Percentiles rank a stretch among this genome's conserved stretches.
phyloP scores from a whole-genome alignment of 805 yeast genomes.

The Metschnikowia henanensis region DNA sequence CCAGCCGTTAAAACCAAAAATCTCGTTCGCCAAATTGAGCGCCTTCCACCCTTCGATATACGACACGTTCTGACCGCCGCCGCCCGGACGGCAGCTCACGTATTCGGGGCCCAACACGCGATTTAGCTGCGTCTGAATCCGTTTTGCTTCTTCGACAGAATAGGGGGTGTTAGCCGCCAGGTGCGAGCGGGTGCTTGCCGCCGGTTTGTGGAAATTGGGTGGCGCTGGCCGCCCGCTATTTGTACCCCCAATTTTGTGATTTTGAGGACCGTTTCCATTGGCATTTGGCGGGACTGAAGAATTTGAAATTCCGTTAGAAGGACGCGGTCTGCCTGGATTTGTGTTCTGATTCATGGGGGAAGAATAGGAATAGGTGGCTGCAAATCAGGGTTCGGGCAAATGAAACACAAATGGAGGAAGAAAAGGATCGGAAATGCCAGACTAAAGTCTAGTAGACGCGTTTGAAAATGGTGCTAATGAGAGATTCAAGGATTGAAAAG shows the following conservation, averaged over 20 bases:
- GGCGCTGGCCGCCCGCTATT: conserved; percentile 2
- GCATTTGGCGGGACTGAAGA: not conserved
- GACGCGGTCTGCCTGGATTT: conserved; percentile 1
- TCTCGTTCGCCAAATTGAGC: conserved; percentile 73
- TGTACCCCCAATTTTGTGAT: too few species aligned
- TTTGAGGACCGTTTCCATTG: not conserved
- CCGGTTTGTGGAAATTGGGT: conserved; percentile 7
- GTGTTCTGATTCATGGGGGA: not conserved
- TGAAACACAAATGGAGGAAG: not conserved
- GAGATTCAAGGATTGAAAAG: too few species aligned
- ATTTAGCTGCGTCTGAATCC: conserved; percentile 34
- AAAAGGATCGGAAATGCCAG: too few species aligned
- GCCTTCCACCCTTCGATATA: conserved; percentile 87
- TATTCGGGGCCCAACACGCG: conserved; percentile 70
- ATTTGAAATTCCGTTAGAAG: not conserved
- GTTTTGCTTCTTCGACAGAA: conserved; percentile 31
- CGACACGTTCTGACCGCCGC: conserved; percentile 65
- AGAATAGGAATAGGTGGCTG: not conserved
- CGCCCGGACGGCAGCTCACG: conserved; percentile 74
- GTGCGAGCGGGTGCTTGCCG: not conserved
- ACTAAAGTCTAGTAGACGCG: too few species aligned
- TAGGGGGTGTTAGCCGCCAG: conserved; percentile 26
- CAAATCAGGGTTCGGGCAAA: not conserved
- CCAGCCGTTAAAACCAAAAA: conserved; percentile 88
- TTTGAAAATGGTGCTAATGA: too few species aligned